Conservation (phyloP, 495 filamentous ascomycete genomes). For the Neurospora tetrasperma region DNA sequence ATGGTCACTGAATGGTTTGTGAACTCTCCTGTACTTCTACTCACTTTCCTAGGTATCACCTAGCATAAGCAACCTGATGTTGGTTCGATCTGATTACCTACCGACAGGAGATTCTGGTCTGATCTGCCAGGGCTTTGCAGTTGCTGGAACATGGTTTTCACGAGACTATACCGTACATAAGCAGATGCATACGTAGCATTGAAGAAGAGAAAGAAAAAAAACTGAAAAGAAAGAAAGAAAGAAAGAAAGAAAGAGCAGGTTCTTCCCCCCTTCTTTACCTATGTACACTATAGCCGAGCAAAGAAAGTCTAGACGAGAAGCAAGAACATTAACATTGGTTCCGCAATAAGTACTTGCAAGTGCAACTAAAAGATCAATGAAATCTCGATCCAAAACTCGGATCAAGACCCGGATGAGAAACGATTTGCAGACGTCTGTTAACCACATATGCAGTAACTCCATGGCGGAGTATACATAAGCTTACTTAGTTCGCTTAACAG, state of each 20-base stretch:
- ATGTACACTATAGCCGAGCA: neutral
- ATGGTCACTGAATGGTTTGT: too few species aligned
- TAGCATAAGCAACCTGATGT: neutral
- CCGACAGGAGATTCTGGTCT: neutral
- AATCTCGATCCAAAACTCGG: neutral
- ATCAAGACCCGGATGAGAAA: neutral
- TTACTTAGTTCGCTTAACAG: neutral
- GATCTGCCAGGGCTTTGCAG: neutral
- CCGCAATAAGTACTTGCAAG: neutral
- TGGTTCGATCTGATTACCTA: neutral
- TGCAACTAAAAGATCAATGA: neutral
- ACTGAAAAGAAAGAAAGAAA: too few species aligned
- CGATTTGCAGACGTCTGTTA: neutral
- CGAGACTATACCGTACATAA: neutral
- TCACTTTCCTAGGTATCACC: neutral
- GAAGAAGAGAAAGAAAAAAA: too few species aligned
- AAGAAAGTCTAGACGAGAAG: neutral
- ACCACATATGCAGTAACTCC: neutral
- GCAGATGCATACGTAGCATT: neutral
- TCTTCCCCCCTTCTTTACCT: too few species aligned
- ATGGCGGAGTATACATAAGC: neutral
- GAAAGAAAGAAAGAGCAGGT: too few species aligned
- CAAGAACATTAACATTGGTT: neutral
- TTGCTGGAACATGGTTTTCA: neutral
- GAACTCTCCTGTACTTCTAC: too few species aligned